These are phyloP conservation scores for Trametes pubescens DNA, from an alignment of 1,284 basidiomycete species.

Conservation along the genomic window DNA sequence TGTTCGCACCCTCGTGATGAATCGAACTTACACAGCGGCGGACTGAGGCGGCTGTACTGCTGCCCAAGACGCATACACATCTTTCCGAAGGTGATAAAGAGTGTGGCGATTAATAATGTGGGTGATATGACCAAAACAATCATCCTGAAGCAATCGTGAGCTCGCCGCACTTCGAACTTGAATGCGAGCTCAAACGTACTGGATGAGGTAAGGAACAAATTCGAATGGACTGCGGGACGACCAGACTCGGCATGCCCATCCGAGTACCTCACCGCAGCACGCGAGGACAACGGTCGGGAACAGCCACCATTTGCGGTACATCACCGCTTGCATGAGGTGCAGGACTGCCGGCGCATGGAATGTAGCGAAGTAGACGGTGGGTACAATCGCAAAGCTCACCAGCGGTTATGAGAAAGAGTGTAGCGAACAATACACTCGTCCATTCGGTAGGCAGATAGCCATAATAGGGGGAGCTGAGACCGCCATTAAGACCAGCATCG, in stretches of 20 bases:
- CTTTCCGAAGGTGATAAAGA: conserved; percentile 7
- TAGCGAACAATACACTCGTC: background rate
- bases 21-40: background rate
- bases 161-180: no score
- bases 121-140: conserved; percentile 1
- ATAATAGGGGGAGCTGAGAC: background rate
- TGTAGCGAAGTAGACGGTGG: background rate
- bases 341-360: background rate
- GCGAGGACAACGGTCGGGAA: background rate
- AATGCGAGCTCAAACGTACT: background rate
- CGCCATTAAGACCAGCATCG: no score
- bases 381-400: background rate
- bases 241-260: conserved; percentile 3
- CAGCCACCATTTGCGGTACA: background rate
- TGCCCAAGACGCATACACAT: background rate
- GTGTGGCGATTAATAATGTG: conserved; percentile 4
- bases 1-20: no score
- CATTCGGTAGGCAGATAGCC: conserved; percentile 1
- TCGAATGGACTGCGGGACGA: background rate
- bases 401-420: background rate
- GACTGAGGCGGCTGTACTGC: conserved; percentile 1
- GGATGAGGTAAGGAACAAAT: background rate
- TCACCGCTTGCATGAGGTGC: background rate
- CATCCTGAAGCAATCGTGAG: background rate
- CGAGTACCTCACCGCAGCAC: background rate